Evolutionary conservation across 2,329 filamentous ascomycete genomes (phyloP).

Genomic region (Diaporthe sp.): DNA sequence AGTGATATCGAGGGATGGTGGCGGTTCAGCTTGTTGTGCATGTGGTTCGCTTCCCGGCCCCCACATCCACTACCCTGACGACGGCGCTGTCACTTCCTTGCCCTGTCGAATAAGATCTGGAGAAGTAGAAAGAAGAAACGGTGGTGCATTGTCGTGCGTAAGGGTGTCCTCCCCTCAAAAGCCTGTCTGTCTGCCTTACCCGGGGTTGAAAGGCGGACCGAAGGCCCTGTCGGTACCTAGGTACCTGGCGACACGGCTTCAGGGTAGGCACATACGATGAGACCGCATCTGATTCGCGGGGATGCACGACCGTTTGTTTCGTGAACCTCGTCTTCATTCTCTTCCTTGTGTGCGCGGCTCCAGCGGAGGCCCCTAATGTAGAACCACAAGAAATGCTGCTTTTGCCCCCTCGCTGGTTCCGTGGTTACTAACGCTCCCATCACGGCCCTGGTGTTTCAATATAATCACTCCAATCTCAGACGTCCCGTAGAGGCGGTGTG

Average conservation of each 20-base stretch:
- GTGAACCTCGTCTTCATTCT: not conserved
- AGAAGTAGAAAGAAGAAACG: not conserved
- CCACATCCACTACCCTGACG: not conserved
- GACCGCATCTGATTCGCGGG: conserved; percentile 33
- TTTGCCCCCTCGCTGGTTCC: conserved; percentile 1
- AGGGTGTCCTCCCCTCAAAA: too few relatives aligned
- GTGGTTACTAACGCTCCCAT: not conserved
- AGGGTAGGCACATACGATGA: conserved; percentile 31
- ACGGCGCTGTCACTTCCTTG: not conserved
- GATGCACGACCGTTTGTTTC: conserved; percentile 8
- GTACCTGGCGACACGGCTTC: conserved; percentile 10
- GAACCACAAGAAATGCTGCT: not conserved
- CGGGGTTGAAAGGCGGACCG: not conserved
- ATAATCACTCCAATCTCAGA: conserved; percentile 6
- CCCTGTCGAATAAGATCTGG: not conserved
- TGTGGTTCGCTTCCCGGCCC: not conserved
- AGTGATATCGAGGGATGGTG: not conserved
- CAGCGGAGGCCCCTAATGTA: not conserved
- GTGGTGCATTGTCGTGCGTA: not conserved
- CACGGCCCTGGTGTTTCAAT: conserved; percentile 8
- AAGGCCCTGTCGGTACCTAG: conserved; percentile 23
- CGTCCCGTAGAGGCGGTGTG: conserved; percentile 17
- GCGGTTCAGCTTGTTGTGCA: not conserved
- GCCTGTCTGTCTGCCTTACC: not conserved
- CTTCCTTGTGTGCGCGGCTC: not conserved